A percentile compares a stretch with the other conserved stretches of the same genome.
Evolutionary conservation across 2,329 filamentous ascomycete species (phyloP).

Genomic region (Chaetomiaceae sp.): DNA sequence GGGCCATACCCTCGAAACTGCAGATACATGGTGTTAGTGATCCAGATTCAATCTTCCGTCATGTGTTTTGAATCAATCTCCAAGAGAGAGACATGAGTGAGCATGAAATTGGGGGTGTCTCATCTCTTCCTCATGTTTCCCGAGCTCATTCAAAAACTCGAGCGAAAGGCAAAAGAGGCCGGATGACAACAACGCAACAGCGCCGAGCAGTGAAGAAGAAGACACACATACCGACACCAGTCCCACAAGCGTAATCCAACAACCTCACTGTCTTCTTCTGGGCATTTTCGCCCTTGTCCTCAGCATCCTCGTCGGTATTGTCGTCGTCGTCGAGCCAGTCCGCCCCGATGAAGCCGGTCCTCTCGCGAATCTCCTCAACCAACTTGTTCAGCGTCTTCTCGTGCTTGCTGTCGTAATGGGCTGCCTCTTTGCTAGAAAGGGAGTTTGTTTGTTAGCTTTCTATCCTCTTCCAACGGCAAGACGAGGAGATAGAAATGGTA

Average conservation of each 20-base stretch:
- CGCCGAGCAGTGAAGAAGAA: not conserved
- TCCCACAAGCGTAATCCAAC: constrained; percentile 72
- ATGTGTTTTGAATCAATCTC: no score
- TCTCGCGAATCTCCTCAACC: constrained; percentile 47
- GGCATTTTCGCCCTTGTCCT: constrained; percentile 22
- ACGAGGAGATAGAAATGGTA: no score
- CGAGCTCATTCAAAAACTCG: not conserved
- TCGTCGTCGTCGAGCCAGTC: constrained; percentile 45
- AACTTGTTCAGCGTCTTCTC: constrained; percentile 49
- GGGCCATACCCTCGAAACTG: constrained; percentile 57
- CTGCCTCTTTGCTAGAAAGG: constrained; percentile 43
- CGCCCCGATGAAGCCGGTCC: constrained; percentile 58
- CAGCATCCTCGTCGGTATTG: constrained; percentile 30
- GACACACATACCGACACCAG: constrained; percentile 22
- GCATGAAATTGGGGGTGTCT: not conserved
- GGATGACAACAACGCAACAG: no score
- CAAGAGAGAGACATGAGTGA: constrained; percentile 47
- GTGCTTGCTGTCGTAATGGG: constrained; percentile 53
- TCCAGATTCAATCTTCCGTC: no score
- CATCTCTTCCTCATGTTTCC: not conserved
- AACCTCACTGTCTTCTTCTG: constrained; percentile 42
- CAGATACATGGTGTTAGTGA: no score
- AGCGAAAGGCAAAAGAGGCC: not conserved
- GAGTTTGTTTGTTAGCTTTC: not conserved
- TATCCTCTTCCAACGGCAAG: not conserved